Percentiles rank a stretch among this genome's conserved stretches.
Evolutionary conservation across 2,329 filamentous ascomycete species (phyloP).

Genomic region (Nectriaceae sp.): DNA sequence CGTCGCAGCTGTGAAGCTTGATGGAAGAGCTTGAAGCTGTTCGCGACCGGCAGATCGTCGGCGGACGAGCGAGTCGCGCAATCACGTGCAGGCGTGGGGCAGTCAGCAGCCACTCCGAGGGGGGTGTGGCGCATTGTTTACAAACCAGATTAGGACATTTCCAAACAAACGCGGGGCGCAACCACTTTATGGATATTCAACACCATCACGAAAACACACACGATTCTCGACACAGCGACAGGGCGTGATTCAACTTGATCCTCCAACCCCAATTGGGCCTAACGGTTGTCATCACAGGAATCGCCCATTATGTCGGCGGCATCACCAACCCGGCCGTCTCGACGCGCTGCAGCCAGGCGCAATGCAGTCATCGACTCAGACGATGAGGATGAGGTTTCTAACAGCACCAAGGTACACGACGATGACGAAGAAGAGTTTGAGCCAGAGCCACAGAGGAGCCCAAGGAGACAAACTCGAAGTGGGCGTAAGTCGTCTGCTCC

Average conservation of each 20-base stretch:
- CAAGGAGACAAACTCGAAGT: conserved; percentile 51
- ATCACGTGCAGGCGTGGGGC: conserved; percentile 23
- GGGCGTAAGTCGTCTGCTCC: conserved; percentile 45
- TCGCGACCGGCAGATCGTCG: conserved; percentile 21
- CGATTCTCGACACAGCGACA: neutral
- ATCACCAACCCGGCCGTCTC: conserved; percentile 38
- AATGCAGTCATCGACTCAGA: conserved; percentile 79
- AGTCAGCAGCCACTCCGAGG: neutral
- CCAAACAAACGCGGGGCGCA: conserved; percentile 41
- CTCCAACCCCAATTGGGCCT: too few relatives aligned
- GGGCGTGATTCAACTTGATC: neutral
- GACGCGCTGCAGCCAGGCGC: conserved; percentile 59
- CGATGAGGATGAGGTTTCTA: conserved; percentile 67
- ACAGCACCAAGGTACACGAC: conserved; percentile 55
- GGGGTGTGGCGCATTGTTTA: conserved; percentile 39
- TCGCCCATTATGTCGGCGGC: conserved; percentile 32
- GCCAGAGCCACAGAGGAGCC: conserved; percentile 64
- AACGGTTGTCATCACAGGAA: too few relatives aligned
- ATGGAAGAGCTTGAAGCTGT: conserved; percentile 16
- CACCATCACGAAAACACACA: conserved; percentile 6
- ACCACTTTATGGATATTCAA: conserved; percentile 23
- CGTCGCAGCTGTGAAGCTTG: conserved; percentile 4
- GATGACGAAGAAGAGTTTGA: conserved; percentile 78
- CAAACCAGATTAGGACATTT: conserved; percentile 41
- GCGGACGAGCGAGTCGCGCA: conserved; percentile 9